Conservation (phyloP, 495 filamentous ascomycete species). For the Talaromyces wortmannii region DNA sequence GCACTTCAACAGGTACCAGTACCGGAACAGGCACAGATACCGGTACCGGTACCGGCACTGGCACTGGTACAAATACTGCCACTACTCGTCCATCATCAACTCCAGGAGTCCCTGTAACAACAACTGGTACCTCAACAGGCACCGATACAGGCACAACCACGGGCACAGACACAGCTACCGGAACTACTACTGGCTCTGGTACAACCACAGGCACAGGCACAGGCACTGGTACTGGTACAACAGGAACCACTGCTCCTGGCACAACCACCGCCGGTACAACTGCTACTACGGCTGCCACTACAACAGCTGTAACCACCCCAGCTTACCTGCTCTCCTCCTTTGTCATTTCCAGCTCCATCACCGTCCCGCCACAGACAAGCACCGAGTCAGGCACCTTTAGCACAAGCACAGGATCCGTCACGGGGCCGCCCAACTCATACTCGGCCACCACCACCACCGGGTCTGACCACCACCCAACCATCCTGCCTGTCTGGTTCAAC, state of each 20-base stretch:
- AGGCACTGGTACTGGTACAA: no score
- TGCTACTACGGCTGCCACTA: neutral
- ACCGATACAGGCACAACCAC: neutral
- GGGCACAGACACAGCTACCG: neutral
- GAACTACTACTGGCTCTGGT: neutral
- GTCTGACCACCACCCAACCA: neutral
- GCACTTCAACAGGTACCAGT: neutral
- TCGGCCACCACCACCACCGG: neutral
- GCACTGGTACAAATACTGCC: neutral
- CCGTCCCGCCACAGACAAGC: constrained; percentile 1
- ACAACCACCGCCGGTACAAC: neutral
- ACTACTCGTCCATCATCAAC: neutral
- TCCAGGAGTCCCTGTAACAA: neutral
- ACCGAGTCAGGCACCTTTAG: neutral
- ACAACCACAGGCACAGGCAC: neutral
- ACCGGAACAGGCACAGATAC: neutral
- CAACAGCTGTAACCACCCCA: neutral
- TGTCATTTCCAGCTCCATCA: constrained; percentile 7
- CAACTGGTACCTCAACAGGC: neutral
- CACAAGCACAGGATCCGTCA: neutral
- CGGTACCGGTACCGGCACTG: neutral
- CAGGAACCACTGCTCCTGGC: no score
- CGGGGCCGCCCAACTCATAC: neutral
- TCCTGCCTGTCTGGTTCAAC: neutral
- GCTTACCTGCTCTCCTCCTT: neutral